Conservation (phyloP, 331 rosid species). For the Malus hybrid region DNA sequence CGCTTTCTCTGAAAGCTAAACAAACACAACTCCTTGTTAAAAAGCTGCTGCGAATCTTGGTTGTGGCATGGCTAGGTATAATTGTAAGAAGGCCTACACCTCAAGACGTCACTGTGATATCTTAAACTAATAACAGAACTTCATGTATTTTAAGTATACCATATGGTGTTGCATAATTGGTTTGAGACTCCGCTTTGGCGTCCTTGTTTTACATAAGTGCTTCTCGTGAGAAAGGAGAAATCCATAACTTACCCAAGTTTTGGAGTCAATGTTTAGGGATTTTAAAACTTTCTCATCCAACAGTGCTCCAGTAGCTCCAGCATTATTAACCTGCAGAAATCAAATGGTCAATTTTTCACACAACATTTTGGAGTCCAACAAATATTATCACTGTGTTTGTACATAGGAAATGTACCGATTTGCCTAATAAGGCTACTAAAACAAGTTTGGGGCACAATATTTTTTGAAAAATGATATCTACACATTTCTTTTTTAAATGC, state of each 20-base stretch:
- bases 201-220: neutral
- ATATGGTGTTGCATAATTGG: neutral
- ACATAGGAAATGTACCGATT: neutral
- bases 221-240: neutral
- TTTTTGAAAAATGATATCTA: no score
- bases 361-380: neutral
- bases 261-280: constrained; percentile 37
- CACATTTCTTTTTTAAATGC: no score
- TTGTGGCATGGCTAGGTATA: neutral
- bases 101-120: neutral
- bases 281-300: constrained; percentile 35
- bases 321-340: constrained; percentile 41
- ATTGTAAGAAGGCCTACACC: neutral
- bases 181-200: neutral
- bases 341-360: neutral
- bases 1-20: constrained; percentile 40
- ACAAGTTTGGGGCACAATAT: neutral
- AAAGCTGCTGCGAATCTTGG: neutral
- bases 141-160: neutral
- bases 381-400: neutral
- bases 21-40: neutral
- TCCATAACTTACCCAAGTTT: constrained; percentile 28
- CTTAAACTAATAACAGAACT: neutral
- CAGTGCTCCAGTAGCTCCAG: constrained; percentile 30
- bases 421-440: neutral